Evolutionary conservation across 2,329 filamentous ascomycete genomes (phyloP), one percentile per base, ranked within the genome.

Genomic region (Plectosphaerella sp.): DNA sequence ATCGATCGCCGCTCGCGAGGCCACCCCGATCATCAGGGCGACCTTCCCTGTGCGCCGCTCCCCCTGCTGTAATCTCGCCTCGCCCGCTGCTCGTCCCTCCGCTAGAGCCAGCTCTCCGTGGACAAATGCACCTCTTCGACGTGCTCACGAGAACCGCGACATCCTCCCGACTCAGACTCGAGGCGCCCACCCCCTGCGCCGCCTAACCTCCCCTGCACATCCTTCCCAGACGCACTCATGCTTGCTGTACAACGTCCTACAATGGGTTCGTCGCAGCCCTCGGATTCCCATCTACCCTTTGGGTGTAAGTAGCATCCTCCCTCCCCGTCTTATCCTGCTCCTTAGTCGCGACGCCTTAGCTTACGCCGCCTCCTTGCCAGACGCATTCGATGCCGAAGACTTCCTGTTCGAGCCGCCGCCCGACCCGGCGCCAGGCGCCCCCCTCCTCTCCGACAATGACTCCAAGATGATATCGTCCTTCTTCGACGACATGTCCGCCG

Each of bases 391-490:
- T 61, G 59, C 65, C 59, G 69, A 75, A 57, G 73, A 75, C 51
- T 71, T 75, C 22, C 71, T 75, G 20, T 72, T 75, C 51, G 70
- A 74, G 52, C 74, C 79, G 58, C 77, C 84, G 50, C 84, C 85
- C 43, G 80, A 83, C 48, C 82, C 82, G 47, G 80, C 84, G 10
- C 79, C 79, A 3, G 86, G 85, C n/a, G 78, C 78, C 37, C 81
- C 85, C 16, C 74, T 89, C 41, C 76, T 89, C 55, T 80, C 83
- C 58, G 82, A 85, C 59, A 79, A 74, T 54, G 83, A 86, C 62
- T 79, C 73, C 49, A 82, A 77, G 59, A 71, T 80, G 53, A 72
- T 89, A 16, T 76, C 78, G 54, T 72, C 65, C 56, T 85, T 85
- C 61, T 82, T 86, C 62, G 73, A 79, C 51, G 73, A 75, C 51